Evolutionary conservation across 805 yeast species (phyloP), one percentile per base, ranked within the genome.

Genomic region (Wickerhamomyces alni): DNA sequence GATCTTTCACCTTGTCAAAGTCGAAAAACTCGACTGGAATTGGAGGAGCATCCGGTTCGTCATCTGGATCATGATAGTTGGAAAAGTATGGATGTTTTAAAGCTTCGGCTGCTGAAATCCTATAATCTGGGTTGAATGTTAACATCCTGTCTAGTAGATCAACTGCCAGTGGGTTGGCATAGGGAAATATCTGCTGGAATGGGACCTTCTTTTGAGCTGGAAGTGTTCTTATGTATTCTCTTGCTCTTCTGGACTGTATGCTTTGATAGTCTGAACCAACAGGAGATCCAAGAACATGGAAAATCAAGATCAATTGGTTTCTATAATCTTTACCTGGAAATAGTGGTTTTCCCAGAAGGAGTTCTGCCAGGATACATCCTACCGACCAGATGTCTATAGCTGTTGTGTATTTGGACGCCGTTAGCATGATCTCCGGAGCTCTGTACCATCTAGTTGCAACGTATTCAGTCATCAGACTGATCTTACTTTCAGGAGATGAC

Each of bases 391-490:
- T 79, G 62, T 91, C 98, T 55, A 91, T 91, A 27, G 96, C 96
- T 29, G 91, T 85, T 19, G 96, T 85, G 65, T 91, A 91, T 54
- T 84, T 87, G 47, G 88, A 91, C 53, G 89, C 87, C 12, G 96
- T 87, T 36, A 91, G 72, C 98, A 91, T 91, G 58, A 91, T 88
- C 54, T 91, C 98, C 0, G 98, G 98, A 1, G 98, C 98, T 41
- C 98, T 71, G 62, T 91, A 91, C 97, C 98, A 91, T 48, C 98
- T 70, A 4, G 98, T 91, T 9, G 98, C 98, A 33, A 91, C 98
- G 58, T 91, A 91, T 62, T 91, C 98, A 3, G 98, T 91, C 95
- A 91, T 83, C 59, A 80, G 80, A 5, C 87, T 77, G 74, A 56
- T 79, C 81, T 52, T 81, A 81, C 40, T 67, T 67, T 43, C 75